Base-by-base conservation (phyloP, 179 eudicot genomes). In the Amaranthus tricolor region DNA sequence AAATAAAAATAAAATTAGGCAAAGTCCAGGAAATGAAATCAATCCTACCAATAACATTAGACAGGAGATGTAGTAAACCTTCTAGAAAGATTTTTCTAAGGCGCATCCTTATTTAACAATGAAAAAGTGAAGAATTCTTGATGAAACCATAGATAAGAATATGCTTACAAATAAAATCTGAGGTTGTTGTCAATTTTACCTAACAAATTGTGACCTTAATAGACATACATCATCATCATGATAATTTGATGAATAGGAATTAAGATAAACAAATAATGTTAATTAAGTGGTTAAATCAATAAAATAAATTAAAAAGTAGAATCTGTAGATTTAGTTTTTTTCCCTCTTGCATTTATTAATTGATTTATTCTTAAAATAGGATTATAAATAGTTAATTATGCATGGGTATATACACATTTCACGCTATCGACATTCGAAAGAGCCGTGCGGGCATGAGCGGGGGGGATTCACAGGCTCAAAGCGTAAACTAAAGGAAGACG, bases 191-290 rank as follows among this genome's bases (percentile, higher is more conserved):
- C 56, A 50, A 31, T 31, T 31, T 31, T 31, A 31, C 40, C 44
- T 49, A 9, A 75, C 72, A 51, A 66, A 52, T 13, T 31, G 51
- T 62, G 69, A 40, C 57, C 31, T 31, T 2, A 31, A 31, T 1
- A 31, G 3, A 31, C 3, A 31, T 31, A 31, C 40, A 31, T 31
- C 40, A 31, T 31, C 40, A 31, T 50, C 21, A 74, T 52, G 62
- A 74, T 43, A 51, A 64, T 31, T 31, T 31, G 4, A 2, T 63
- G 9, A 63, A 67, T 67, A 70, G 19, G 68, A 31, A 31, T 15
- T 60, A 71, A 70, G 71, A 77, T 75, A 77, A 71, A 71, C 62
- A 44, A 44, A 63, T 53, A 47, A 77, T 47, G 21, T 71, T 48
- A 17, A 62, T 31, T 31, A 31, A 2, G 40, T 31, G 40, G 40